Evolutionary conservation across 2,329 filamentous ascomycete species (phyloP).

Genomic region (Fusarium continuum): DNA sequence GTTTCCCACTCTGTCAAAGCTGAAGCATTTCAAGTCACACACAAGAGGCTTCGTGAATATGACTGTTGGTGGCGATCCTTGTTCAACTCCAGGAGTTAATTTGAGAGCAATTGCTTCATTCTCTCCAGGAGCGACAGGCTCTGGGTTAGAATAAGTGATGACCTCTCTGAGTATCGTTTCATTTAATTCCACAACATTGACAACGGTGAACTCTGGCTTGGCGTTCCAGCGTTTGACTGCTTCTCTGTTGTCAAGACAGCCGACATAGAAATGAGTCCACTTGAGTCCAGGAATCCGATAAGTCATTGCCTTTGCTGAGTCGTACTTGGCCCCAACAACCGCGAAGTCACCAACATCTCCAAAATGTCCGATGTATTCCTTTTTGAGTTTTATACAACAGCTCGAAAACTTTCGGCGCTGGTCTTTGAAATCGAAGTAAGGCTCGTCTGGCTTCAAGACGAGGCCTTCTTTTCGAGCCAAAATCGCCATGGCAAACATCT

Average conservation of each 20-base stretch:
- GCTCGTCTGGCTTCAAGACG: conserved; percentile 80
- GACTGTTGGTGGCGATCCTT: conserved; percentile 54
- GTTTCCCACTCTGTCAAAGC: conserved; percentile 77
- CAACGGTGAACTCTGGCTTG: conserved; percentile 70
- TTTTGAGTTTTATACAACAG: conserved; percentile 84
- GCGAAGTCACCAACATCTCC: conserved; percentile 87
- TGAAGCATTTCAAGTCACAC: conserved; percentile 82
- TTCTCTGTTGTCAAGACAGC: conserved; percentile 75
- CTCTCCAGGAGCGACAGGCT: conserved; percentile 49
- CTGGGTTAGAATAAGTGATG: conserved; percentile 57
- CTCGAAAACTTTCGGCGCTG: conserved; percentile 51
- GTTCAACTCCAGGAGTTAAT: conserved; percentile 56
- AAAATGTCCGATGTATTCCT: conserved; percentile 80
- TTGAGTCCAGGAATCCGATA: conserved; percentile 63
- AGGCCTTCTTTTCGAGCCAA: conserved; percentile 77
- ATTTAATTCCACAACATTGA: conserved; percentile 70
- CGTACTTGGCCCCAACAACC: conserved; percentile 77
- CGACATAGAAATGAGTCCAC: conserved; percentile 86
- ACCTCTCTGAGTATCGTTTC: conserved; percentile 61
- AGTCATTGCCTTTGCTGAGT: conserved; percentile 67
- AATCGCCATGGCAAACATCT: conserved; percentile 74
- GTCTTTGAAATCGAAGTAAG: conserved; percentile 72
- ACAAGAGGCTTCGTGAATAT: conserved; percentile 77
- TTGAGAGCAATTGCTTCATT: conserved; percentile 57
- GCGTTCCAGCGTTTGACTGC: conserved; percentile 60